phyloP scores from a whole-genome alignment of 2,329 filamentous ascomycete genomes.

The Pyrenochaeta sp. region DNA sequence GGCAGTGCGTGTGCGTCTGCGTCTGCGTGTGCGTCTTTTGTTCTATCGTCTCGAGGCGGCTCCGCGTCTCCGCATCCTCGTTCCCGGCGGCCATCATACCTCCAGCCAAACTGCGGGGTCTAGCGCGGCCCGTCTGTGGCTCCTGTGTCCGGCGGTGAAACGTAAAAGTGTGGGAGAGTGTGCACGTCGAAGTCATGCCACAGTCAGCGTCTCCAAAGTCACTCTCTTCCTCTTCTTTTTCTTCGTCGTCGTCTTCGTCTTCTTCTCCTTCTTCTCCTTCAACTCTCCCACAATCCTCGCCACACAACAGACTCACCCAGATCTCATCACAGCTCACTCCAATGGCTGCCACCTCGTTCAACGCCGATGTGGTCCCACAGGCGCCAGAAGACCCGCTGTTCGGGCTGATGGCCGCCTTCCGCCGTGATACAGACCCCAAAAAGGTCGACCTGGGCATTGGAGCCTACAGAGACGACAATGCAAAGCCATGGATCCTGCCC shows the following conservation, averaged over 20 bases:
- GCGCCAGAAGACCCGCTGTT: conserved; percentile 96
- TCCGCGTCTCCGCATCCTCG: conserved; percentile 27
- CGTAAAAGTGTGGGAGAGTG: conserved; percentile 31
- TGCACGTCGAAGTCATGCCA: conserved; percentile 31
- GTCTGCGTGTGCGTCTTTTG: conserved; percentile 10
- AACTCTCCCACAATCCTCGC: conserved; percentile 24
- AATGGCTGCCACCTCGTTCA: conserved; percentile 72
- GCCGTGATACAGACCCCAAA: conserved; percentile 75
- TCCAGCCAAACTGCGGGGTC: conserved; percentile 32
- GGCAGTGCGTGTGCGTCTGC: too few species aligned
- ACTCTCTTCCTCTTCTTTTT: conserved; percentile 2
- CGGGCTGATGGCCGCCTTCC: conserved; percentile 87
- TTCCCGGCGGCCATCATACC: conserved; percentile 17
- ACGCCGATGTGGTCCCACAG: conserved; percentile 79
- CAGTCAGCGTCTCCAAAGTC: conserved; percentile 22
- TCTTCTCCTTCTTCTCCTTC: conserved; percentile 11
- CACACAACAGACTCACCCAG: conserved; percentile 58
- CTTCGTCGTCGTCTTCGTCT: conserved; percentile 7
- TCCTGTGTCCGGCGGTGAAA: conserved; percentile 32
- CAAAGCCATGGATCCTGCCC: conserved; percentile 96
- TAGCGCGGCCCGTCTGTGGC: conserved; percentile 30
- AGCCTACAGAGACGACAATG: conserved; percentile 92
- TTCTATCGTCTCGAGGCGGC: conserved; percentile 13
- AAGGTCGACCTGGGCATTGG: conserved; percentile 97
- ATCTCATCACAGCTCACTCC: conserved; percentile 77